These are phyloP conservation scores for Verticillium longisporum DNA, from an alignment of 2,329 filamentous ascomycete species.

Conservation along the genomic window DNA sequence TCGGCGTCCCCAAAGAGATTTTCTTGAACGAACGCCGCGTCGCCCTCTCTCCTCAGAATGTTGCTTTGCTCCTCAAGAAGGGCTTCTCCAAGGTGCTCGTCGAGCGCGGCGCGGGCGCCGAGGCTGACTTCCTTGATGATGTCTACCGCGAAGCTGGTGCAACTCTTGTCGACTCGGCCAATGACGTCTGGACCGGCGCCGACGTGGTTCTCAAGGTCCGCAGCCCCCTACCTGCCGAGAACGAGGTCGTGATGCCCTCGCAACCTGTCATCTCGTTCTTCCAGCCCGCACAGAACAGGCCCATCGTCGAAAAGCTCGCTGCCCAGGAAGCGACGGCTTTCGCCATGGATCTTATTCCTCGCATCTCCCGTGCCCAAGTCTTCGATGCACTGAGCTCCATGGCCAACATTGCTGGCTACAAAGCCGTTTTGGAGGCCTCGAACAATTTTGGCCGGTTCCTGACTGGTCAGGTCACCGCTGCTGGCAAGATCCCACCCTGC, in stretches of 20 bases:
- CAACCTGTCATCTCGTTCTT: constrained; percentile 77
- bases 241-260: constrained; percentile 58
- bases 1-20: constrained; percentile 76
- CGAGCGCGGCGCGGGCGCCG: constrained; percentile 71
- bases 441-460: constrained; percentile 85
- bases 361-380: constrained; percentile 81
- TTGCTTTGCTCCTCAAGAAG: constrained; percentile 75
- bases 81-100: constrained; percentile 72
- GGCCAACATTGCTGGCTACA: constrained; percentile 93
- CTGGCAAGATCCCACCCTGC: constrained; percentile 82
- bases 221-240: constrained; percentile 63
- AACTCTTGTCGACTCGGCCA: constrained; percentile 61
- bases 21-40: constrained; percentile 75
- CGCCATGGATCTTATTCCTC: constrained; percentile 89
- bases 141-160: constrained; percentile 75
- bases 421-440: constrained; percentile 81
- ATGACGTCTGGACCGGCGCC: constrained; percentile 64
- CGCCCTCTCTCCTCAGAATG: constrained; percentile 78
- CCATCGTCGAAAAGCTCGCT: constrained; percentile 66
- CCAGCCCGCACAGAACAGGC: constrained; percentile 74
- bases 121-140: constrained; percentile 70
- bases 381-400: constrained; percentile 88
- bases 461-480: constrained; percentile 84
- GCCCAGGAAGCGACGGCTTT: constrained; percentile 67
- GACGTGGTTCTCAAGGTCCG: constrained; percentile 83